Evolutionary conservation across 192 early-diverging fungal genomes (phyloP), one percentile per base, ranked within the genome.

Genomic region (Nowakowskiella sp.): DNA sequence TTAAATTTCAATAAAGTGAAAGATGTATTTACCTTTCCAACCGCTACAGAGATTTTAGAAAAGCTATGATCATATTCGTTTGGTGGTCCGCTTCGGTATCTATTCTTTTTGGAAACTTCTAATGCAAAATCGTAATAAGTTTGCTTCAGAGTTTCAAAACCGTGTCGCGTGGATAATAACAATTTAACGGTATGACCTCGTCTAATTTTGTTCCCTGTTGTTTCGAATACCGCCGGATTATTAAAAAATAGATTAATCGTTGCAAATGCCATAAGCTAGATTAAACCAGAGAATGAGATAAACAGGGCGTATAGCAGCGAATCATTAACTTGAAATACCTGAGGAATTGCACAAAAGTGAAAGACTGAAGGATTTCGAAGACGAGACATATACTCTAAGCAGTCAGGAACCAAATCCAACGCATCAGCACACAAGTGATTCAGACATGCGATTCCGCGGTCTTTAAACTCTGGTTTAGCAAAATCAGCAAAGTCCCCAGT

Each of bases 281-380:
- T 54, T 16, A 44, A 1, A 43, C 13, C 8, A 5, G 46, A 34
- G 44, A 28, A 26, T 58, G 16, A 28, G 33, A 36, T 39, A 55
- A 19, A 19, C 45, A 16, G 6, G 34, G 51, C 36, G 22, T 24
- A n/a, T 1, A 13, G 7, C 26, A 70, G 2, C 23, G 8, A 9
- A 36, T 34, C 27, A 29, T 21, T 8, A 62, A 2, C 22, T 55
- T 22, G 6, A 62, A 49, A 44, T 24, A 95, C 85, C 76, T 99
- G 94, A n/a, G 96, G 96, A 51, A 99, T 99, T 9, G 96, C 96
- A 60, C 88, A 90, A 64, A 97, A 97, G 57, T 81, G 84, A 66
- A 97, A 91, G 33, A 92, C 82, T 1, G 83, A 80, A 22, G 79
- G 83, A 51, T 97, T 85, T 44, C 72, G 60, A 45, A 99, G 72